phyloP scores from a whole-genome alignment of 2,329 filamentous ascomycete species.

The Botrytis medusae region DNA sequence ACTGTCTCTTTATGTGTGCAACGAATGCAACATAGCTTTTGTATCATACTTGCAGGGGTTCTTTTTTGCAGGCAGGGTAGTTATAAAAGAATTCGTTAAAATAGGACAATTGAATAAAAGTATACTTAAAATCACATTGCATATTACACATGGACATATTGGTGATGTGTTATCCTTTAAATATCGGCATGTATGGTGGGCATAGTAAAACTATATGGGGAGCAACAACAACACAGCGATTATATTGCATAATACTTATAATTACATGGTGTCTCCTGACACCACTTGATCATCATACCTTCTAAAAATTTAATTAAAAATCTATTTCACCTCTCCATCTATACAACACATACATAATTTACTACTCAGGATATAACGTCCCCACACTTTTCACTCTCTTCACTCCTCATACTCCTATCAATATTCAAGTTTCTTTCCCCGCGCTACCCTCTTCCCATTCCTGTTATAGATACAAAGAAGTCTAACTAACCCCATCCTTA shows the following conservation, averaged over 20 bases:
- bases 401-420: not conserved
- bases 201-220: not conserved
- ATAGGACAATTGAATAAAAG: constrained; percentile 5
- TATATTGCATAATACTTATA: not conserved
- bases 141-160: not conserved
- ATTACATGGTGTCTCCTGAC: not conserved
- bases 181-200: not conserved
- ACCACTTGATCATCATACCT: not conserved
- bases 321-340: not conserved
- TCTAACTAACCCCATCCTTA: not conserved
- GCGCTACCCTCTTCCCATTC: not conserved
- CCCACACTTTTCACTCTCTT: not conserved
- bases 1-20: constrained; percentile 11
- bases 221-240: not conserved
- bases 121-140: not conserved
- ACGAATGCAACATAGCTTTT: constrained; percentile 17
- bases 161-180: not conserved
- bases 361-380: not conserved
- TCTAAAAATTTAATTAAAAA: no score
- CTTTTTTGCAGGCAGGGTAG: constrained; percentile 17
- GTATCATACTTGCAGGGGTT: constrained; percentile 18
- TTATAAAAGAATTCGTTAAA: constrained; percentile 7
- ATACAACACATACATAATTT: not conserved
- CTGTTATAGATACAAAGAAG: no score
- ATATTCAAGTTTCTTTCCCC: not conserved